phyloP scores from a whole-genome alignment of 202 grass and related monocot genomes.

The Carex sylvatica region DNA sequence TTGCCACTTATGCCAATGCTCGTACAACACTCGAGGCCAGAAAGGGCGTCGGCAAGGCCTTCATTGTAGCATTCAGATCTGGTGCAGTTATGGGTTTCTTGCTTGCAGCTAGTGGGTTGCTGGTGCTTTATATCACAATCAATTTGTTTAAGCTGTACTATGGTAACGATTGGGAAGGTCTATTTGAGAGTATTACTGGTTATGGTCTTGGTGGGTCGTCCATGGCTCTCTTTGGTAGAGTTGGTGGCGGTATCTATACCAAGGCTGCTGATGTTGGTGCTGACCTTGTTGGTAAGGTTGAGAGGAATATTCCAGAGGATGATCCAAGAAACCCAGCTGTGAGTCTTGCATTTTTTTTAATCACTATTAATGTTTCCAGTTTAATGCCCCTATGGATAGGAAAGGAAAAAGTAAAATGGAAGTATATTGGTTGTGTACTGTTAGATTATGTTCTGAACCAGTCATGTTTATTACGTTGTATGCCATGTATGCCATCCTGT shows the following conservation, averaged over 20 bases:
- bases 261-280: constrained; percentile 97
- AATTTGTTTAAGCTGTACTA: constrained; percentile 84
- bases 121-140: constrained; percentile 90
- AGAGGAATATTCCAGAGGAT: constrained; percentile 93
- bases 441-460: background rate
- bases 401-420: background rate
- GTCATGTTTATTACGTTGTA: background rate
- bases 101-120: constrained; percentile 71
- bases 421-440: background rate
- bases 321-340: constrained; percentile 97
- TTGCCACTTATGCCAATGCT: constrained; percentile 89
- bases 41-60: constrained; percentile 94
- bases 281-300: constrained; percentile 92
- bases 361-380: background rate
- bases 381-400: background rate
- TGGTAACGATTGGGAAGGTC: constrained; percentile 89
- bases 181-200: constrained; percentile 95
- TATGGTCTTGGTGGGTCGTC: constrained; percentile 94
- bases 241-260: constrained; percentile 90
- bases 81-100: constrained; percentile 95
- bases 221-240: constrained; percentile 92
- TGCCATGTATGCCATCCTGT: background rate
- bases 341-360: constrained; percentile 37
- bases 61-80: constrained; percentile 77
- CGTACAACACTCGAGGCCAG: constrained; percentile 86